Evolutionary conservation across 371 early-diverging fungal species (phyloP), one percentile per base, ranked within the genome.

Genomic region (Rhizopus arrhizus): DNA sequence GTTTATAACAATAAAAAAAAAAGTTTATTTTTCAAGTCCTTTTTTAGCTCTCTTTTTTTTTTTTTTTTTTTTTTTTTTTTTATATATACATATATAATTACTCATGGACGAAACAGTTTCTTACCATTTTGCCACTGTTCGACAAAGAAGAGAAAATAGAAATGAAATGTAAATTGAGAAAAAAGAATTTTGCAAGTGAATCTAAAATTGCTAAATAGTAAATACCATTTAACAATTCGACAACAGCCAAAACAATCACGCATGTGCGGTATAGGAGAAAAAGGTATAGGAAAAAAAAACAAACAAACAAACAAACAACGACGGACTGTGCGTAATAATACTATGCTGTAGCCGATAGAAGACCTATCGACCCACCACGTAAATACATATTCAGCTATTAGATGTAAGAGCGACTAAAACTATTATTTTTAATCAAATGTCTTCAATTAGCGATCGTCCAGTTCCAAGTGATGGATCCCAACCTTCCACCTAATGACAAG

Each of bases 221-320:
- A 81, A 38, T 92, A 88, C 61, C 78, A 85, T 36, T 80, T 95
- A 29, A 80, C 80, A 48, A 75, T 96, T 13, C 76, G 95, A 7
- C 96, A 96, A 68, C 95, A 96, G 72, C 95, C 95, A 5, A 91
- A 93, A 75, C 93, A 94, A 69, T 92, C 94, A 13, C 87, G 95
- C 42, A 94, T 94, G 85, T 94, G 95, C 66, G 95, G 95, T 28
- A 84, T 93, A 48, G 94, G 95, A 58, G 95, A 94, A 66, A 95
- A 95, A 79, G 89, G 91, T 88, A 84, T 22, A 22, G 2, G 22
- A 22, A 22, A 22, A 22, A 22, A 22, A 22, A 22, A 22, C 0
- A 22, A 22, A 22, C 0, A 22, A 22, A 22, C 22, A 22, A 22
- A 22, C 2, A 22, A 22, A 41, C 28, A 4, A 47, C 10, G 6